Percentiles rank a stretch among this genome's conserved stretches.
phyloP scores from a whole-genome alignment of 2,329 filamentous ascomycete species.

The Laburnicola sp. region DNA sequence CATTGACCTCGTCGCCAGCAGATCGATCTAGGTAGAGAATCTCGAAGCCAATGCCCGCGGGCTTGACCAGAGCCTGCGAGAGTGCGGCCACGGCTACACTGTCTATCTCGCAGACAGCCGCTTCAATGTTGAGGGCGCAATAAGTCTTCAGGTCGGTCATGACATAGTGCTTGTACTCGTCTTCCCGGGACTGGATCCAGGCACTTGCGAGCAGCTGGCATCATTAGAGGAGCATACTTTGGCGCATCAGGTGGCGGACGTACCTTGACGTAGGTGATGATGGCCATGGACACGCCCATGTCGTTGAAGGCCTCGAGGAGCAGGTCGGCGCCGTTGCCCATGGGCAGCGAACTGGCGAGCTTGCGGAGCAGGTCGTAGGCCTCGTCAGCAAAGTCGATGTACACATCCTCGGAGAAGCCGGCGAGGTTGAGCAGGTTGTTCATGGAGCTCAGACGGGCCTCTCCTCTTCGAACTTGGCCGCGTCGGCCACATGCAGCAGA shows the following conservation, averaged over 20 bases:
- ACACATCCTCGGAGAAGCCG: slow-evolving; percentile 69
- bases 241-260: slow-evolving; percentile 16
- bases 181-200: slow-evolving; percentile 75
- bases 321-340: slow-evolving; percentile 53
- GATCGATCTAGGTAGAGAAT: slow-evolving; percentile 91
- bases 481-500: slow-evolving; percentile 69
- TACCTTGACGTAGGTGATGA: slow-evolving; percentile 81
- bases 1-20: slow-evolving; percentile 72
- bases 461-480: slow-evolving; percentile 69
- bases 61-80: slow-evolving; percentile 76
- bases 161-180: slow-evolving; percentile 73
- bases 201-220: slow-evolving; percentile 76
- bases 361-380: slow-evolving; percentile 69
- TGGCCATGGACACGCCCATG: slow-evolving; percentile 64
- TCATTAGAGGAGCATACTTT: slow-evolving; percentile 14
- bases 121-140: slow-evolving; percentile 71
- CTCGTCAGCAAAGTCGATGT: slow-evolving; percentile 82
- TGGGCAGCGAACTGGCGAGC: slow-evolving; percentile 61
- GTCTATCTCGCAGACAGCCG: slow-evolving; percentile 81
- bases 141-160: slow-evolving; percentile 65
- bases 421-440: slow-evolving; percentile 70
- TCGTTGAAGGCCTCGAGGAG: slow-evolving; percentile 76
- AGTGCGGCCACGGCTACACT: slow-evolving; percentile 81
- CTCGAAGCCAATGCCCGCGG: slow-evolving; percentile 77
- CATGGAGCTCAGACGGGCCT: slow-evolving; percentile 70